phyloP scores from a whole-genome alignment of 257 asterid genomes.

The Gardenia jasminoides region DNA sequence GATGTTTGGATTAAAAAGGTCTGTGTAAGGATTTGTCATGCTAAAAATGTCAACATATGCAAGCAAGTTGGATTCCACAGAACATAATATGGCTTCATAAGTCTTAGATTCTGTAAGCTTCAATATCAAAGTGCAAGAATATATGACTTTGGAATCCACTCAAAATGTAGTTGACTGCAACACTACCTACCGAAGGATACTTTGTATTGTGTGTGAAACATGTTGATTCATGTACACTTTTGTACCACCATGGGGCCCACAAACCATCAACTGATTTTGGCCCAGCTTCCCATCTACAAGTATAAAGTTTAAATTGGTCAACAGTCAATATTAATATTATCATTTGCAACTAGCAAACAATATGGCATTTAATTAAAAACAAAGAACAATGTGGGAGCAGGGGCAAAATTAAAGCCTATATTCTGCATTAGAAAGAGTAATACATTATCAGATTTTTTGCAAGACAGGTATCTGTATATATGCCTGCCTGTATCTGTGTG shows the following conservation, averaged over 20 bases:
- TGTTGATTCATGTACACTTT: slow-evolving; percentile 55
- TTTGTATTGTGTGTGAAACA: slow-evolving; percentile 51
- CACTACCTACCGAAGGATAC: slow-evolving; percentile 54
- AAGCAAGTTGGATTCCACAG: neutral
- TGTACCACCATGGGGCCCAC: slow-evolving; percentile 87
- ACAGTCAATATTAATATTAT: neutral
- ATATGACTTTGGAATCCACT: neutral
- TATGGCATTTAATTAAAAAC: no score
- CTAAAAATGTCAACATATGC: neutral
- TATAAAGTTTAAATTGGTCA: slow-evolving; percentile 6
- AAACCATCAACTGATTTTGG: slow-evolving; percentile 74
- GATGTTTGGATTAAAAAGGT: neutral
- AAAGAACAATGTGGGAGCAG: no score
- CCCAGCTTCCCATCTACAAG: slow-evolving; percentile 81
- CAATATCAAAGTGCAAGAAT: no score
- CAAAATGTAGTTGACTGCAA: neutral
- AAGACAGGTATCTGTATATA: no score
- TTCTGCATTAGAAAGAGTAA: no score
- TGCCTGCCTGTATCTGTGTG: no score
- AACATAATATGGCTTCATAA: neutral
- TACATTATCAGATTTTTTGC: no score
- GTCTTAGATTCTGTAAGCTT: neutral
- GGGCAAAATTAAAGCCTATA: no score
- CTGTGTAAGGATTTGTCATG: neutral
- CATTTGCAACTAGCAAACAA: no score